Evolutionary conservation across 2,329 filamentous ascomycete species (phyloP).

Genomic region (Fusarium multiceps): DNA sequence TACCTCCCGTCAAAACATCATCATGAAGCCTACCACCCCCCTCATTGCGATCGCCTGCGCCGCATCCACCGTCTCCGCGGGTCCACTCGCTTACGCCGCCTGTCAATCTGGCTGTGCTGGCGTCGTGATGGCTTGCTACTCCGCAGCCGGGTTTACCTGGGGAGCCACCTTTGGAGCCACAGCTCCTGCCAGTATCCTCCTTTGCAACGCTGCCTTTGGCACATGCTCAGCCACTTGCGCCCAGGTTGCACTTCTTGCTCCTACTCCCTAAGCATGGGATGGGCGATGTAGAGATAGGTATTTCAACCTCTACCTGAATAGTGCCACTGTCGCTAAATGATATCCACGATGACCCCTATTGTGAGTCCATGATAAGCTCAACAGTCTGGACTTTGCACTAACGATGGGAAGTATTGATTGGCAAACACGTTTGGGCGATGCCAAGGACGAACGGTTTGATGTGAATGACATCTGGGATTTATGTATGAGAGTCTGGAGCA

Average conservation of each 20-base stretch:
- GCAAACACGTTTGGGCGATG: neutral
- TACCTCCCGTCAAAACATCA: too few relatives aligned
- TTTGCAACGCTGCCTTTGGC: slow-evolving; percentile 4
- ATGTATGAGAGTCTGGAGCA: neutral
- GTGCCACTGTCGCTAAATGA: neutral
- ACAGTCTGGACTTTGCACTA: neutral
- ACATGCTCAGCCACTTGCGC: slow-evolving; percentile 4
- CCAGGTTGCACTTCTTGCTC: neutral
- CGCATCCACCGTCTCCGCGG: neutral
- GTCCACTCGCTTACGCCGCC: neutral
- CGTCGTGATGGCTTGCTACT: slow-evolving; percentile 12
- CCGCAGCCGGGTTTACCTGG: neutral
- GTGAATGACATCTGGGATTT: neutral
- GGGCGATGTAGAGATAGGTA: neutral
- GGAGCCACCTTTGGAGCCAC: neutral
- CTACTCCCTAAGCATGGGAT: neutral
- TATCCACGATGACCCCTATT: neutral
- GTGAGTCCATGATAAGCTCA: neutral
- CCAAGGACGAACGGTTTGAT: neutral
- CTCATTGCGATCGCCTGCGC: neutral
- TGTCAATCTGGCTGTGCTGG: slow-evolving; percentile 3
- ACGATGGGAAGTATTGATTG: neutral
- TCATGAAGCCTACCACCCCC: neutral
- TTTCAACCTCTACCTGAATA: neutral
- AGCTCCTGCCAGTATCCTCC: neutral